Evolutionary conservation across 2,329 filamentous ascomycete genomes (phyloP).

Genomic region (Capronia americana): DNA sequence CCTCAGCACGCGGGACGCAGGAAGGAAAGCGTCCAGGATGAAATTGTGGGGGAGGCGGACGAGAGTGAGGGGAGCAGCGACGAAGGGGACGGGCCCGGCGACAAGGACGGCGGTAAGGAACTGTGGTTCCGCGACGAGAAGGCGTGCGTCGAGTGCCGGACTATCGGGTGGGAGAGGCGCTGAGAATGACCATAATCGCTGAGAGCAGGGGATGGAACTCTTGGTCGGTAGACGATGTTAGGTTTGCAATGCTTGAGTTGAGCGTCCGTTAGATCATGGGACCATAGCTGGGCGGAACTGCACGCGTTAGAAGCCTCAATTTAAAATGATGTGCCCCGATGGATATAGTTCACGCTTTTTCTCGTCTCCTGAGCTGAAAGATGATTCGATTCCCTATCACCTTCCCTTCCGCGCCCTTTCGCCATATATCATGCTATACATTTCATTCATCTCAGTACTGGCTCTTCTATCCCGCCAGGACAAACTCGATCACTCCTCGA

Average conservation of each 20-base stretch:
- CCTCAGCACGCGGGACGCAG: conserved; percentile 36
- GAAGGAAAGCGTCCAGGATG: conserved; percentile 13
- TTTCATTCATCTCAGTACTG: conserved; percentile 11
- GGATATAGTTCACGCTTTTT: background rate
- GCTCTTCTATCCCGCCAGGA: background rate
- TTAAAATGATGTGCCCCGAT: background rate
- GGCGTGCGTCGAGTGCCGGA: conserved; percentile 57
- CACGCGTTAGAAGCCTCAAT: background rate
- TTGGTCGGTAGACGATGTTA: too few species aligned
- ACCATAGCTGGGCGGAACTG: too few species aligned
- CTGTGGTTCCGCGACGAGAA: conserved; percentile 55
- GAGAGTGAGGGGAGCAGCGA: conserved; percentile 45
- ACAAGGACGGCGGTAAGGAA: conserved; percentile 44
- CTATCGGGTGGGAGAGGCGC: conserved; percentile 54
- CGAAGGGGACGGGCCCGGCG: conserved; percentile 33
- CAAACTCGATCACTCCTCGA: background rate
- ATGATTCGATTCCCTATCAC: background rate
- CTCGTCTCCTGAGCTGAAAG: background rate
- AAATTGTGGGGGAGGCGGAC: conserved; percentile 37
- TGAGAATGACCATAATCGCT: background rate
- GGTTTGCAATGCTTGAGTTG: too few species aligned
- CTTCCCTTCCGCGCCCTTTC: conserved; percentile 1
- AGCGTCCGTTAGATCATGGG: background rate
- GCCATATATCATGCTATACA: conserved; percentile 20
- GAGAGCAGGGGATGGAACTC: background rate